phyloP scores from a whole-genome alignment of 2,329 filamentous ascomycete species.

The Penicillium sclerotiorum region DNA sequence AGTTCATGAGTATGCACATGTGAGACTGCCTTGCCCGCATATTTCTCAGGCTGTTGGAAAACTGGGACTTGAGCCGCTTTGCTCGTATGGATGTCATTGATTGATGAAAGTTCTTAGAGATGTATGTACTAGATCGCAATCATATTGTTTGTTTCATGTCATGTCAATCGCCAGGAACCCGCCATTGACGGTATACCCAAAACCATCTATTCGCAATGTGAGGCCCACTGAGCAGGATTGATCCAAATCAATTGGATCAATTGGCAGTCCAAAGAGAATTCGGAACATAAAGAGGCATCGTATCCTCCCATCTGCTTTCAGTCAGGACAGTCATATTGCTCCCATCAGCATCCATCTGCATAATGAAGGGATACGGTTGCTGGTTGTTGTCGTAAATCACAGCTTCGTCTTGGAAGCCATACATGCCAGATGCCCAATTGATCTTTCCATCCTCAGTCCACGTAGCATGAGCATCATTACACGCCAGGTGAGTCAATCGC shows the following conservation, averaged over 20 bases:
- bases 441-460: not conserved
- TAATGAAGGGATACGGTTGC: not conserved
- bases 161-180: too few relatives aligned
- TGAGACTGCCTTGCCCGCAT: too few relatives aligned
- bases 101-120: too few relatives aligned
- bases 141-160: too few relatives aligned
- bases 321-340: not conserved
- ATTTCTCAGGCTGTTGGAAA: too few relatives aligned
- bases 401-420: not conserved
- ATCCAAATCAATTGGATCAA: not conserved
- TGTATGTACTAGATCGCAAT: too few relatives aligned
- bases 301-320: conserved; percentile 1
- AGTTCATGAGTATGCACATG: too few relatives aligned
- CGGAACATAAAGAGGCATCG: not conserved
- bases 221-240: too few relatives aligned
- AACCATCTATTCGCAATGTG: too few relatives aligned
- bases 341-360: not conserved
- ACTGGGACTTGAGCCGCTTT: too few relatives aligned
- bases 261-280: not conserved
- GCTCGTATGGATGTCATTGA: too few relatives aligned
- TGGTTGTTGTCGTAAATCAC: not conserved
- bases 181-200: too few relatives aligned
- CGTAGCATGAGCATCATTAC: not conserved
- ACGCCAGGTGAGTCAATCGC: not conserved
- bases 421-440: not conserved